Evolutionary conservation across 805 yeast species (phyloP), one percentile per base, ranked within the genome.

Genomic region (Grigorovia jiainica): DNA sequence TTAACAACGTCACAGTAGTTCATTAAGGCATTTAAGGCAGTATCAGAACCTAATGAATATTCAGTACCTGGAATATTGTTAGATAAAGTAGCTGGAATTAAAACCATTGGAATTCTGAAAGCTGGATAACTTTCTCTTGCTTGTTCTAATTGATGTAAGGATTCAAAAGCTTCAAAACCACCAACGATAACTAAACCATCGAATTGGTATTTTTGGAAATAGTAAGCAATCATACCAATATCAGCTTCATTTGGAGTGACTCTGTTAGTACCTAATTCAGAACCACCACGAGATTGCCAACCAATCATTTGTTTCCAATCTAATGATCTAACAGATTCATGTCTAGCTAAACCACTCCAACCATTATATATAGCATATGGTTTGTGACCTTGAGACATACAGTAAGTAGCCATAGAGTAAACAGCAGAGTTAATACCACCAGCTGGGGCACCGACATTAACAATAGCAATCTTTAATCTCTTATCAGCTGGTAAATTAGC

Each of bases 21-120:
- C 60, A 80, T 76, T 56, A 82, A 66, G 32, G 79, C 71, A 58
- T 82, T 82, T 58, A 82, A 65, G 62, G 89, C 80, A 4, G 90
- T 82, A 55, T 82, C 89, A 34, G 81, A 66, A 40, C 90, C 90
- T 41, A 82, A 60, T 0, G 87, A 80, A 60, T 80, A 82, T 61
- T 82, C 87, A 3, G 87, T 78, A 46, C 89, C 90, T 34, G 90
- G 90, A 43, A 82, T 89, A 53, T 82, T 82, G 55, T 82, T 82
- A 17, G 89, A 81, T 40, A 83, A 74, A 11, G 90, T 83, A 29
- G 90, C 86, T 16, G 92, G 92, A 38, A 83, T 72, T 45, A 78
- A 74, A 43, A 80, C 78, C 79, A 80, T 76, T 50, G 94, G 94
- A 43, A 83, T 82, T 50, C 78, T 70, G 66, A 83, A 82, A 7